Evolutionary conservation across 169 alveolate genomes (phyloP).

Genomic region (Miamiensis avidus): DNA sequence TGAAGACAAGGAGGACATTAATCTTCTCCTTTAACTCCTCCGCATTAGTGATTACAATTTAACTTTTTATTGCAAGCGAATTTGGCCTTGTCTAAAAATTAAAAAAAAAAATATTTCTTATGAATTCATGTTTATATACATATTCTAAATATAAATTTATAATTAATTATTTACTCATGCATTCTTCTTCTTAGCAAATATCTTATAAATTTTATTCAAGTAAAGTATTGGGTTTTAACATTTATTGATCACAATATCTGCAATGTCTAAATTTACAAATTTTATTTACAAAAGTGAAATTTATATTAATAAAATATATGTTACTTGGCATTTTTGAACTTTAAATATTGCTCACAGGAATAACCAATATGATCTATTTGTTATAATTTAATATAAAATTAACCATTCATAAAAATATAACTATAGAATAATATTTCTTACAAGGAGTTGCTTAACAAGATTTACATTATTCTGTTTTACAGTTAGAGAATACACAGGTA

Average conservation of each 20-base stretch:
- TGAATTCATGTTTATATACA: not conserved
- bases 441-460: slow-evolving; percentile 72
- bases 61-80: slow-evolving; percentile 71
- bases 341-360: slow-evolving; percentile 75
- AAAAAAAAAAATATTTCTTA: no score
- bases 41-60: slow-evolving; percentile 82
- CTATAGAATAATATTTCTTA: no score
- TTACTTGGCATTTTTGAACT: slow-evolving; percentile 51
- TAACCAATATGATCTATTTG: slow-evolving; percentile 71
- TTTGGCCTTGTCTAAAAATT: slow-evolving; percentile 45
- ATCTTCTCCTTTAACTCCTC: slow-evolving; percentile 75
- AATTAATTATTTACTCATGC: slow-evolving; percentile 21
- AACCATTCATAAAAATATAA: not conserved
- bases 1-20: slow-evolving; percentile 78
- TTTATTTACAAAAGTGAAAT: not conserved
- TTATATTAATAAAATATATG: slow-evolving; percentile 9
- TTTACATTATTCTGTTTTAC: slow-evolving; percentile 72
- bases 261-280: slow-evolving; percentile 50
- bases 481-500: slow-evolving; percentile 37
- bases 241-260: slow-evolving; percentile 64
- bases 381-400: no score
- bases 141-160: no score
- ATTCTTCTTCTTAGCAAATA: slow-evolving; percentile 70
- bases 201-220: slow-evolving; percentile 49
- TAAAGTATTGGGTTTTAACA: slow-evolving; percentile 38